These are phyloP conservation scores for Diaporthe caulivora DNA, from an alignment of 2,329 filamentous ascomycete genomes.

Conservation along the genomic window DNA sequence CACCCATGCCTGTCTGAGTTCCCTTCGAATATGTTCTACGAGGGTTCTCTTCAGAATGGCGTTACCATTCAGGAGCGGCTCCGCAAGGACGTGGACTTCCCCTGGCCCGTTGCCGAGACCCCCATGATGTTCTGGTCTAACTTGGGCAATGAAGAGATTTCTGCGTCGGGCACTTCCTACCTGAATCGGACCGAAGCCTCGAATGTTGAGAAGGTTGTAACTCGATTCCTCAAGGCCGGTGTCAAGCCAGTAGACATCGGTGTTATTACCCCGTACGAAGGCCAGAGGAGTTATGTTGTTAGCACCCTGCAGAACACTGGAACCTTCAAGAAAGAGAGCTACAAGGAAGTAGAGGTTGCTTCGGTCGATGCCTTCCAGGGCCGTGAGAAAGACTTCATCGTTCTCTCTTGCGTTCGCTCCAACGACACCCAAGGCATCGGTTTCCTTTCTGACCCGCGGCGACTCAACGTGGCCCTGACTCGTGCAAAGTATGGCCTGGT, in stretches of 20 bases:
- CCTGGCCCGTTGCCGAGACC: slow-evolving; percentile 92
- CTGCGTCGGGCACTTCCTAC: slow-evolving; percentile 96
- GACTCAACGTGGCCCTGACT: slow-evolving; percentile 96
- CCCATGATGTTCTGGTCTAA: slow-evolving; percentile 99
- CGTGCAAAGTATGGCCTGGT: slow-evolving; percentile 97
- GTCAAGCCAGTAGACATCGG: slow-evolving; percentile 95
- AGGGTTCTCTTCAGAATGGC: slow-evolving; percentile 95
- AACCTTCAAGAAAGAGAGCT: slow-evolving; percentile 97
- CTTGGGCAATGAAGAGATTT: slow-evolving; percentile 96
- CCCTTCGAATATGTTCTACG: slow-evolving; percentile 99
- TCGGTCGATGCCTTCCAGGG: slow-evolving; percentile 99
- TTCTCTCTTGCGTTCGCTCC: slow-evolving; percentile 96
- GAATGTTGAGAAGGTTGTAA: slow-evolving; percentile 98
- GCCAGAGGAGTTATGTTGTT: slow-evolving; percentile 97
- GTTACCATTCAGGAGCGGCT: slow-evolving; percentile 91
- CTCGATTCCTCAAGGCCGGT: slow-evolving; percentile 97
- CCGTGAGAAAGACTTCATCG: slow-evolving; percentile 98
- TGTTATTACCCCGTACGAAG: slow-evolving; percentile 98
- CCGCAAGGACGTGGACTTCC: slow-evolving; percentile 95
- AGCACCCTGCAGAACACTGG: slow-evolving; percentile 99
- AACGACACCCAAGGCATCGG: slow-evolving; percentile 99
- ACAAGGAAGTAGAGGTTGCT: slow-evolving; percentile 98
- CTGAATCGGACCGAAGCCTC: slow-evolving; percentile 97
- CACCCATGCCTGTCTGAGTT: slow-evolving; percentile 97
- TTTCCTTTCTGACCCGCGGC: slow-evolving; percentile 96